A percentile compares a stretch with the other conserved stretches of the same genome.
These are phyloP conservation scores for Monosporascus sp. DNA, from an alignment of 2,329 filamentous ascomycete species.

Conservation along the genomic window DNA sequence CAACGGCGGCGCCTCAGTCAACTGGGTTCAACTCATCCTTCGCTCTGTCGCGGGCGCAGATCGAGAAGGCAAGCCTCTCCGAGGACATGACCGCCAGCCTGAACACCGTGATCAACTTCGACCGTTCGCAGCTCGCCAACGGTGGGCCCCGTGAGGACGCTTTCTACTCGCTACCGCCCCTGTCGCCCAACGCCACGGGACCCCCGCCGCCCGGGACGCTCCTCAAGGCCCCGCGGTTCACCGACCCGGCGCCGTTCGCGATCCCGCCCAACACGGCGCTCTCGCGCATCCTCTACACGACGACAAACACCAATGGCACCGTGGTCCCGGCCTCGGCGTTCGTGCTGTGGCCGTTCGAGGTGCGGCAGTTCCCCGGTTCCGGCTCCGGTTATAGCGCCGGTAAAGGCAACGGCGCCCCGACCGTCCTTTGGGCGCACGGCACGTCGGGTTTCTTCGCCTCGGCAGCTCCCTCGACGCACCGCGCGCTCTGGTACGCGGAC, in stretches of 20 bases:
- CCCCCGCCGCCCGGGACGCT: constrained; percentile 29
- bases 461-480: constrained; percentile 35
- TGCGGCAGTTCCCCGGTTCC: constrained; percentile 1
- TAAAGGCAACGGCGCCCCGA: constrained; percentile 14
- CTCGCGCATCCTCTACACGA: constrained; percentile 45
- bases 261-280: constrained; percentile 36
- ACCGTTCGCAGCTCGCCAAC: constrained; percentile 27
- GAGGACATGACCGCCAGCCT: constrained; percentile 12
- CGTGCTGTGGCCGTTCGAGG: constrained; percentile 42
- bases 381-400: background rate
- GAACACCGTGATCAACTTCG: constrained; percentile 21
- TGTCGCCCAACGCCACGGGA: constrained; percentile 7
- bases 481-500: constrained; percentile 36
- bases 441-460: constrained; percentile 35
- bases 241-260: constrained; percentile 32
- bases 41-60: constrained; percentile 18
- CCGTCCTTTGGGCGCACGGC: constrained; percentile 40
- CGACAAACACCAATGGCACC: constrained; percentile 38
- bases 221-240: constrained; percentile 34
- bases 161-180: constrained; percentile 33
- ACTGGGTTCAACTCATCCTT: constrained; percentile 26
- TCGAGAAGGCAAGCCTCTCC: constrained; percentile 17
- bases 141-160: constrained; percentile 28
- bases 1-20: constrained; percentile 7
- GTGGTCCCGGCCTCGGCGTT: constrained; percentile 43